These are phyloP conservation scores for Debaryomycetaceae sp. DNA, from an alignment of 1,139 yeast species.

Conservation along the genomic window DNA sequence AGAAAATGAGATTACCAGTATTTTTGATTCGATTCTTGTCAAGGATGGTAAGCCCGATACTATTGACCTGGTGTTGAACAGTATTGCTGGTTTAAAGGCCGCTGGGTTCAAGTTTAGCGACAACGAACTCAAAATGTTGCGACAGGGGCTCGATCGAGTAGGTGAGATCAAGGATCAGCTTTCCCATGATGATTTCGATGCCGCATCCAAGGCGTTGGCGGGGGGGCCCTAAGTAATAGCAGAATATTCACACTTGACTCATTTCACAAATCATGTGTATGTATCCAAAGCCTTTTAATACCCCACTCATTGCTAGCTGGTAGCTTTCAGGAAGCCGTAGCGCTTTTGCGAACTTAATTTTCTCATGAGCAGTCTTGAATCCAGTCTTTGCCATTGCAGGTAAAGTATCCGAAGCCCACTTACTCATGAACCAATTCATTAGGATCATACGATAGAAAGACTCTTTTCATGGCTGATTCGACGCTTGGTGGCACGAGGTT, in stretches of 20 bases:
- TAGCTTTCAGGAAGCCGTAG: too few species aligned
- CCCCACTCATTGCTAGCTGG: too few species aligned
- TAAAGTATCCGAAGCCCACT: too few species aligned
- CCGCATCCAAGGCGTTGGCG: conserved; percentile 34
- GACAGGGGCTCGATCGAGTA: conserved; percentile 29
- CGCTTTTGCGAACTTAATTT: background rate
- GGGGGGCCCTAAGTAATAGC: conserved; percentile 16
- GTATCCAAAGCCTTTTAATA: too few species aligned
- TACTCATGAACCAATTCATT: conserved; percentile 23
- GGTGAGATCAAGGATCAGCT: conserved; percentile 35
- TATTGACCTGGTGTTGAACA: conserved; percentile 50
- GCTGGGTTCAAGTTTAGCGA: conserved; percentile 36
- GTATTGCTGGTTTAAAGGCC: conserved; percentile 37
- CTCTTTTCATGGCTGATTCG: conserved; percentile 33
- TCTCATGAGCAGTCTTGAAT: background rate
- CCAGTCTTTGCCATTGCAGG: too few species aligned
- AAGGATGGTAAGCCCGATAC: conserved; percentile 38
- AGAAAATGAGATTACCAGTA: conserved; percentile 25
- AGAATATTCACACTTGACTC: too few species aligned
- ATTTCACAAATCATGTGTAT: too few species aligned
- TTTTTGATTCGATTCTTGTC: conserved; percentile 25
- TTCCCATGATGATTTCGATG: conserved; percentile 40
- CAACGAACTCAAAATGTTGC: conserved; percentile 33
- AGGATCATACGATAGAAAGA: conserved; percentile 43
- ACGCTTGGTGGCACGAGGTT: conserved; percentile 26